A percentile compares a stretch with the other conserved stretches of the same genome.
Evolutionary conservation across 352 stramenopile genomes (phyloP).

Genomic region (Phytophthora sojae): DNA sequence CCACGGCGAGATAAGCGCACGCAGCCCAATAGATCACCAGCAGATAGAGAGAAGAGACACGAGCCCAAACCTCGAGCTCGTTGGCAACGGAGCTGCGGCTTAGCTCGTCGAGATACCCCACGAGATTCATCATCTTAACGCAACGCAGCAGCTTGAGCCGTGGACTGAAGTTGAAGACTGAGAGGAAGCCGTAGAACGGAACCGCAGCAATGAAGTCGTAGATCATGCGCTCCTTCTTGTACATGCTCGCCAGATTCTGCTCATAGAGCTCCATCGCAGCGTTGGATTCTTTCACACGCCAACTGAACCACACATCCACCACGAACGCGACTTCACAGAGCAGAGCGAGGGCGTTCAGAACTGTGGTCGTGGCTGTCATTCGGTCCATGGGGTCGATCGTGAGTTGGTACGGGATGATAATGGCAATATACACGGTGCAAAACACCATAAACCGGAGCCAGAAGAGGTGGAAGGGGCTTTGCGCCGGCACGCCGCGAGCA

Average conservation of each 20-base stretch:
- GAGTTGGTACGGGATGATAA: slow-evolving; percentile 57
- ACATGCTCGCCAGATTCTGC: slow-evolving; percentile 38
- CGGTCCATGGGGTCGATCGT: slow-evolving; percentile 43
- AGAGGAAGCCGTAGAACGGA: slow-evolving; percentile 54
- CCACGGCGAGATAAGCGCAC: slow-evolving; percentile 57
- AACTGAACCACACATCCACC: slow-evolving; percentile 56
- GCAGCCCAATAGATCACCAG: slow-evolving; percentile 70
- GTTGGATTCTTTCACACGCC: slow-evolving; percentile 34
- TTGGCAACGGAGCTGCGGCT: slow-evolving; percentile 59
- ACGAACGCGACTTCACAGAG: slow-evolving; percentile 53
- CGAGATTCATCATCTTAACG: slow-evolving; percentile 61
- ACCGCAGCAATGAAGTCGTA: slow-evolving; percentile 50
- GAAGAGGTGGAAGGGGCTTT: slow-evolving; percentile 47
- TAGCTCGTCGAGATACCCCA: slow-evolving; percentile 61
- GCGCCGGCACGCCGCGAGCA: slow-evolving; percentile 35
- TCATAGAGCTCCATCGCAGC: slow-evolving; percentile 63
- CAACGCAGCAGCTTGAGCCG: slow-evolving; percentile 52
- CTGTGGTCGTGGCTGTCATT: slow-evolving; percentile 5
- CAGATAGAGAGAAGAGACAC: slow-evolving; percentile 62
- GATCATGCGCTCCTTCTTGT: slow-evolving; percentile 47
- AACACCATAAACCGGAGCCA: slow-evolving; percentile 46
- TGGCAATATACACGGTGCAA: slow-evolving; percentile 47
- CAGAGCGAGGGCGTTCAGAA: slow-evolving; percentile 26
- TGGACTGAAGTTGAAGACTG: slow-evolving; percentile 33
- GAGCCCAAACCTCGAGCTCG: slow-evolving; percentile 55